A percentile compares a stretch with the other conserved stretches of the same genome.
Conservation (phyloP, 179 eudicot species). For the Camellia oleifera region DNA sequence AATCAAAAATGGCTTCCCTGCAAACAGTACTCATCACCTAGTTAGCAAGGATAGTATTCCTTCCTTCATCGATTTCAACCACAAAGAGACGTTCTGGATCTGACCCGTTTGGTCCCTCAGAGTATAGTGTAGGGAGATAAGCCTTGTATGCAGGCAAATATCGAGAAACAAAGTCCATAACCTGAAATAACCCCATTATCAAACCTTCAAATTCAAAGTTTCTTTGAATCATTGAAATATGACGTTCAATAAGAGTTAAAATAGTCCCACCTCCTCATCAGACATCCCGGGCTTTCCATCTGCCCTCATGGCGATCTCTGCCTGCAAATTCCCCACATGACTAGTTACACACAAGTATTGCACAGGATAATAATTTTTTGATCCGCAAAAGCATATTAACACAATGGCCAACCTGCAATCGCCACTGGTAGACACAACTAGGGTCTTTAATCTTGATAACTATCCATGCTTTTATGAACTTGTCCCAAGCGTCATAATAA, state of each 20-base stretch:
- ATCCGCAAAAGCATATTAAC: not conserved
- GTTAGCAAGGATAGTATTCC: slow-evolving; percentile 76
- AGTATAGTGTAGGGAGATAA: slow-evolving; percentile 80
- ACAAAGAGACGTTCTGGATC: slow-evolving; percentile 65
- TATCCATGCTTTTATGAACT: slow-evolving; percentile 82
- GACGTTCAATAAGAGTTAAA: not conserved
- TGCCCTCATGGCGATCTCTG: slow-evolving; percentile 89
- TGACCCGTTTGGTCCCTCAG: slow-evolving; percentile 87
- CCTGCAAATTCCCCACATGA: slow-evolving; percentile 46
- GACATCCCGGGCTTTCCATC: slow-evolving; percentile 88
- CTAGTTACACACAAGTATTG: not conserved
- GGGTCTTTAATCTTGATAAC: slow-evolving; percentile 93
- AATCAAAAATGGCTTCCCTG: not conserved
- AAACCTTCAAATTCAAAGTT: not conserved
- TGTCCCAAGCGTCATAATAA: slow-evolving; percentile 93
- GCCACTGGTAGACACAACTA: slow-evolving; percentile 85
- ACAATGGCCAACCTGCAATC: slow-evolving; percentile 70
- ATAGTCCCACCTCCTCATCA: slow-evolving; percentile 74
- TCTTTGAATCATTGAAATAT: not conserved
- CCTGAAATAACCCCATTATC: slow-evolving; percentile 38
- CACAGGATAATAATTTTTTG: not conserved
- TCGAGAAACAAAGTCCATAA: slow-evolving; percentile 90
- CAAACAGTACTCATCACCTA: slow-evolving; percentile 24
- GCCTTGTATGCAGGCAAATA: slow-evolving; percentile 96
- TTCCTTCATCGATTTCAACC: slow-evolving; percentile 89